Conservation (phyloP, 1,139 yeast genomes). For the Debaryomycetaceae sp. region DNA sequence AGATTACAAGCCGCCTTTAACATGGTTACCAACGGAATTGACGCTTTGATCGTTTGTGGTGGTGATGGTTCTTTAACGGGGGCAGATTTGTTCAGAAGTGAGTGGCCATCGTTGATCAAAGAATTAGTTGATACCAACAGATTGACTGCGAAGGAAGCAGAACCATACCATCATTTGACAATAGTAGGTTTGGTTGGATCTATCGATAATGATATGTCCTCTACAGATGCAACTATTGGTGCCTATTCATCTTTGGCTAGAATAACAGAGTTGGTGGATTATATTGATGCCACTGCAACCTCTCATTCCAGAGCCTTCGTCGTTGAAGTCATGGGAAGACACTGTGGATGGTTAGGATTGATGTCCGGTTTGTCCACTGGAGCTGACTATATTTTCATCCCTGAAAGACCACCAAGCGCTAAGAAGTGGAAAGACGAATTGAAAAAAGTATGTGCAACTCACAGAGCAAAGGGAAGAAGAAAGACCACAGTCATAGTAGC, state of each 20-base stretch:
- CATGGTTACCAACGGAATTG: slow-evolving; percentile 84
- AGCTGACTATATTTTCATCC: slow-evolving; percentile 91
- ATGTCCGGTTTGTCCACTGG: slow-evolving; percentile 96
- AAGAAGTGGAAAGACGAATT: slow-evolving; percentile 73
- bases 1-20: slow-evolving; percentile 79
- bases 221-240: slow-evolving; percentile 95
- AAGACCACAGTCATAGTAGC: slow-evolving; percentile 95
- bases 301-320: slow-evolving; percentile 98
- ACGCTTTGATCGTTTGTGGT: slow-evolving; percentile 95
- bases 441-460: slow-evolving; percentile 66
- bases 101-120: slow-evolving; percentile 83
- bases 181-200: slow-evolving; percentile 96
- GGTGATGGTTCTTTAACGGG: slow-evolving; percentile 99
- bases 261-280: slow-evolving; percentile 90
- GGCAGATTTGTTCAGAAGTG: slow-evolving; percentile 88
- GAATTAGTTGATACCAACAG: slow-evolving; percentile 59
- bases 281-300: slow-evolving; percentile 94
- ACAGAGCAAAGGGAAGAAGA: slow-evolving; percentile 83
- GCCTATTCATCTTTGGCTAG: slow-evolving; percentile 92
- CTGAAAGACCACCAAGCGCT: slow-evolving; percentile 78
- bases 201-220: slow-evolving; percentile 95
- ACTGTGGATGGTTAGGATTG: slow-evolving; percentile 97
- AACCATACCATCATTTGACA: slow-evolving; percentile 67
- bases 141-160: slow-evolving; percentile 55
- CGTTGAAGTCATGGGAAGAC: slow-evolving; percentile 98